These are phyloP conservation scores for Triticum aestivum DNA, from an alignment of 176 grass and related monocot species.

Conservation along the genomic window IWGSC_CS_RefSeq_v2.1 NC_057808.1:485391701-485392200, in stretches of 20 bases:
- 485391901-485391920: too few relatives aligned
- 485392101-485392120: not conserved
- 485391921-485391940: not conserved
- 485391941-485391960: too few relatives aligned
- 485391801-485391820: not conserved
- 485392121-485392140: not conserved
- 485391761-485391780: not conserved
- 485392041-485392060: not conserved
- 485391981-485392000: not conserved
- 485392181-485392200: constrained; percentile 21
- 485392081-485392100: not conserved
- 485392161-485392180: not conserved
- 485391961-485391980: not conserved
- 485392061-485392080: not conserved
- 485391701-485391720: not conserved
- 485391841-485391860: not conserved
- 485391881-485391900: too few relatives aligned
- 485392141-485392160: not conserved
- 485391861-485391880: not conserved
- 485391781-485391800: not conserved
- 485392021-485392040: not conserved
- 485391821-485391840: not conserved
- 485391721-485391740: too few relatives aligned
- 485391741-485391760: not conserved
- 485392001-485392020: not conserved